Evolutionary conservation across 148 eudicot genomes (phyloP).

Genomic region (Cornus florida): DNA sequence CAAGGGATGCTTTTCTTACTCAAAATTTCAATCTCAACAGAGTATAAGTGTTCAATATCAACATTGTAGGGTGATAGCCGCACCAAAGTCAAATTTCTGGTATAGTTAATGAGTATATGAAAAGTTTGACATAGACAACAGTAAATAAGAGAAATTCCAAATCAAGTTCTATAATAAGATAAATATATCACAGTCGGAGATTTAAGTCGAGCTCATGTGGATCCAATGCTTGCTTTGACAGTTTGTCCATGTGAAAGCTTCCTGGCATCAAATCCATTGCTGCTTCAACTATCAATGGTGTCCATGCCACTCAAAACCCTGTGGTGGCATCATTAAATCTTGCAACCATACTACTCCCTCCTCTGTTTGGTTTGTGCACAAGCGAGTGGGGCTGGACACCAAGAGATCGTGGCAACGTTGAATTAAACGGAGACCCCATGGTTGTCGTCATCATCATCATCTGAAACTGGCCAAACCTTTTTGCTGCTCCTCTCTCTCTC

Average conservation of each 20-base stretch:
- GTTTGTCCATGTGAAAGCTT: conserved; percentile 24
- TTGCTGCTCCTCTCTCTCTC: conserved; percentile 28
- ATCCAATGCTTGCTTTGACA: background rate
- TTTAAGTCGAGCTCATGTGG: conserved; percentile 20
- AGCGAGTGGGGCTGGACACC: conserved; percentile 27
- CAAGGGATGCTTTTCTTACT: too few relatives aligned
- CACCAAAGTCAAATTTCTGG: too few relatives aligned
- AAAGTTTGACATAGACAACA: too few relatives aligned
- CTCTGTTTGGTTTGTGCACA: conserved; percentile 21
- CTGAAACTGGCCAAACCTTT: background rate
- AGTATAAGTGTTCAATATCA: too few relatives aligned
- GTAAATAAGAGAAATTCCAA: too few relatives aligned
- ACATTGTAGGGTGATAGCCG: too few relatives aligned
- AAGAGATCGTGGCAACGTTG: conserved; percentile 8
- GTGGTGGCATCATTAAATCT: conserved; percentile 1
- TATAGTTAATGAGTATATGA: too few relatives aligned
- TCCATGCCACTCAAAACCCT: background rate
- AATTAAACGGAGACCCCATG: background rate
- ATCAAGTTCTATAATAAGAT: background rate
- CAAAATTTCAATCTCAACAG: too few relatives aligned
- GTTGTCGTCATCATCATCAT: background rate
- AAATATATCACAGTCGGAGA: conserved; percentile 18
- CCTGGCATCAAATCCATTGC: conserved; percentile 21
- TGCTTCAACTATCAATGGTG: conserved; percentile 12
- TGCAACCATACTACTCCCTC: background rate